These are phyloP conservation scores for Cornus kousa DNA, from an alignment of 148 eudicot genomes.

Conservation along the genomic window DNA sequence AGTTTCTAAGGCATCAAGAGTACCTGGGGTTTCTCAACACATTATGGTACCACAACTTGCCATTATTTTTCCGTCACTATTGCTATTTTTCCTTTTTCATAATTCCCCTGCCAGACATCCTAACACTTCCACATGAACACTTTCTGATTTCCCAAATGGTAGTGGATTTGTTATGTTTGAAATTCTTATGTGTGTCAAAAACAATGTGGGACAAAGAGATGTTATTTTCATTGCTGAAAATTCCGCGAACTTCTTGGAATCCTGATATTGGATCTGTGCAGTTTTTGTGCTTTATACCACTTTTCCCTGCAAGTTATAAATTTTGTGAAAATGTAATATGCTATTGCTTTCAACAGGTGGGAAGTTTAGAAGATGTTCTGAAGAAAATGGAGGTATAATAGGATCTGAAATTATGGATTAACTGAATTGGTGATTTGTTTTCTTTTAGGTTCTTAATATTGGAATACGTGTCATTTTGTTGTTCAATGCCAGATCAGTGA, in stretches of 20 bases:
- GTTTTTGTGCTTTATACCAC: background rate
- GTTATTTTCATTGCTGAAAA: background rate
- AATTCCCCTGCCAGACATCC: too few relatives aligned
- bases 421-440: background rate
- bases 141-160: too few relatives aligned
- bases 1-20: conserved; percentile 52
- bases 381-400: conserved; percentile 88
- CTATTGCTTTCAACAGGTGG: conserved; percentile 52
- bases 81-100: background rate
- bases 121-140: too few relatives aligned
- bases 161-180: background rate
- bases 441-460: background rate
- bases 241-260: background rate
- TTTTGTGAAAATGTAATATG: background rate
- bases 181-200: background rate
- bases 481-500: conserved; percentile 54
- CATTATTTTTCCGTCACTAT: background rate
- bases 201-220: too few relatives aligned
- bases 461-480: background rate
- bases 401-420: conserved; percentile 2
- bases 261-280: too few relatives aligned
- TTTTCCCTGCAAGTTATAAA: background rate
- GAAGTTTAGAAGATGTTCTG: conserved; percentile 92
- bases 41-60: conserved; percentile 51
- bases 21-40: conserved; percentile 59